phyloP scores from a whole-genome alignment of 2,329 filamentous ascomycete genomes.

The Daldinia sp. region DNA sequence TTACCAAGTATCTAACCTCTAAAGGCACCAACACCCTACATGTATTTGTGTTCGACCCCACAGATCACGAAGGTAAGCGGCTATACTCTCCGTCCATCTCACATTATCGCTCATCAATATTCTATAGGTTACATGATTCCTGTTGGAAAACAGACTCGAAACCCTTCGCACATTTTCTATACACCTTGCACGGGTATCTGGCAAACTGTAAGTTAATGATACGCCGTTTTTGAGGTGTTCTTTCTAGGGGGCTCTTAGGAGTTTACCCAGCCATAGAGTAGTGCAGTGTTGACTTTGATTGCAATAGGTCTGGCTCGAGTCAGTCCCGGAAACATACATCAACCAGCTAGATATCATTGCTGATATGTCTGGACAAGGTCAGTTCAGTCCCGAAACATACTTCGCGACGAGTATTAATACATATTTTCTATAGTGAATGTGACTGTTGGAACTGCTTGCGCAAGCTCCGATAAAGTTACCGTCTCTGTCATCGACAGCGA shows the following conservation, averaged over 20 bases:
- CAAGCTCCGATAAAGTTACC: conserved; percentile 46
- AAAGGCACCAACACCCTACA: conserved; percentile 64
- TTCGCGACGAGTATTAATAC: background rate
- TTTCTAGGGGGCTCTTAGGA: too few relatives aligned
- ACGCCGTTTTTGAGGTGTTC: too few relatives aligned
- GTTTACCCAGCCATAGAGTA: too few relatives aligned
- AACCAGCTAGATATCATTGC: conserved; percentile 67
- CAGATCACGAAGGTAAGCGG: conserved; percentile 54
- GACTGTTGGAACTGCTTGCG: conserved; percentile 59
- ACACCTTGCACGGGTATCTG: conserved; percentile 77
- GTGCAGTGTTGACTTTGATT: background rate
- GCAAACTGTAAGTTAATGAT: conserved; percentile 56
- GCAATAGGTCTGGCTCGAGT: conserved; percentile 72
- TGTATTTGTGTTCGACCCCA: conserved; percentile 74
- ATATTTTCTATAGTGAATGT: conserved; percentile 57
- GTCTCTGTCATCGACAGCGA: conserved; percentile 49
- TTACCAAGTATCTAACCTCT: conserved; percentile 55
- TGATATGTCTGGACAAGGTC: conserved; percentile 64
- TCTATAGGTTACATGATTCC: conserved; percentile 60
- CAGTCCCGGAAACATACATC: conserved; percentile 65
- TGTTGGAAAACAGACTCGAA: conserved; percentile 69
- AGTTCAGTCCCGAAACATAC: conserved; percentile 32
- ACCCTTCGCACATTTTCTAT: conserved; percentile 72
- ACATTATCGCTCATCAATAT: background rate
- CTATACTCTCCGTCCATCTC: background rate